Evolutionary conservation across 768 basidiomycete genomes (phyloP).

Genomic region (Mycena rosella): DNA sequence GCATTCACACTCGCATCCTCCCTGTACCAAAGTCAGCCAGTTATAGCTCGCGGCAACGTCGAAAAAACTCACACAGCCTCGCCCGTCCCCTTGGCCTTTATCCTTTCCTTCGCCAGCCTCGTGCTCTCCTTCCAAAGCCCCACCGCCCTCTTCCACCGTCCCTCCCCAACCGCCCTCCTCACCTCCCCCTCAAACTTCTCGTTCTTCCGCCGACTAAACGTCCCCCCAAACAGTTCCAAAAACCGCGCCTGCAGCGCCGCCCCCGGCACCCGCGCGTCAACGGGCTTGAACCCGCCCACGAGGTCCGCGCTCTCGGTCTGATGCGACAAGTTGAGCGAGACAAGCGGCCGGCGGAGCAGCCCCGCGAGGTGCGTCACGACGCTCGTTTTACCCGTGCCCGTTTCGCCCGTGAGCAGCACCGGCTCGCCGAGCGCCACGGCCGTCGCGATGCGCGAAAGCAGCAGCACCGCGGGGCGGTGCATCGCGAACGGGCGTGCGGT

Average conservation of each 20-base stretch:
- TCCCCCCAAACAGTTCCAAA: slow-evolving; percentile 82
- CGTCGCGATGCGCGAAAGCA: slow-evolving; percentile 85
- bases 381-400: slow-evolving; percentile 76
- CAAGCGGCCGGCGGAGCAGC: slow-evolving; percentile 65
- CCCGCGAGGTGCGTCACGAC: slow-evolving; percentile 88
- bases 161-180: slow-evolving; percentile 82
- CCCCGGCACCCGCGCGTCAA: slow-evolving; percentile 87
- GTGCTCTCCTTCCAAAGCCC: slow-evolving; percentile 87
- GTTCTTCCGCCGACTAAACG: slow-evolving; percentile 93
- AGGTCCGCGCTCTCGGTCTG: slow-evolving; percentile 97
- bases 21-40: slow-evolving; percentile 29
- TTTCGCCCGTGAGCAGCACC: slow-evolving; percentile 65
- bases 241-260: slow-evolving; percentile 79
- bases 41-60: background rate
- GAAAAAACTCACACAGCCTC: slow-evolving; percentile 26
- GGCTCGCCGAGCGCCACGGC: slow-evolving; percentile 84
- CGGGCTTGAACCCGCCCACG: slow-evolving; percentile 95
- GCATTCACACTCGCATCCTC: slow-evolving; percentile 48
- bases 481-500: slow-evolving; percentile 82
- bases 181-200: slow-evolving; percentile 87
- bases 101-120: slow-evolving; percentile 75
- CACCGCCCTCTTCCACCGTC: slow-evolving; percentile 88
- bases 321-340: slow-evolving; percentile 92
- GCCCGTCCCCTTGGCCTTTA: slow-evolving; percentile 51
- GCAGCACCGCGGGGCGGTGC: slow-evolving; percentile 84